Percentiles rank a stretch among this genome's conserved stretches.
phyloP scores from a whole-genome alignment of 73 alveolate genomes.

The Blepharisma stoltei region DNA sequence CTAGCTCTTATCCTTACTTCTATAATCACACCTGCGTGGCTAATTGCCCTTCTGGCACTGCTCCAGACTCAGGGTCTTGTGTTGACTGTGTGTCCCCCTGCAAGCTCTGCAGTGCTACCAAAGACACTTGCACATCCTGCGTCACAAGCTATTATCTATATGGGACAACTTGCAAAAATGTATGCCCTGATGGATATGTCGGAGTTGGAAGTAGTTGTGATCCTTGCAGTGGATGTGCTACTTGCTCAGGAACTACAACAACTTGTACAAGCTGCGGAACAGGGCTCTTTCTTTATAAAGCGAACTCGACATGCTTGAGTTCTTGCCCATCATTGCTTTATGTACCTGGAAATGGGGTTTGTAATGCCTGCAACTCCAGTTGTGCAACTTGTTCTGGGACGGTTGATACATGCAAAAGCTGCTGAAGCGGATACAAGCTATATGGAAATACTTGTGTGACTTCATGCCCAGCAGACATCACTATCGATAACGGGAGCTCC shows the following conservation, averaged over 20 bases:
- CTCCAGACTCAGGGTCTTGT: neutral
- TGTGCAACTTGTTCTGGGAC: conserved; percentile 19
- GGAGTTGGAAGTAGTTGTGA: neutral
- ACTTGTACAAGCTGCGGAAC: conserved; percentile 23
- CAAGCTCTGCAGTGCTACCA: neutral
- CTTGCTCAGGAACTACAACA: conserved; percentile 23
- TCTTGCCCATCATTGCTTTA: neutral
- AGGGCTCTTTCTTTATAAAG: neutral
- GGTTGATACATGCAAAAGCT: neutral
- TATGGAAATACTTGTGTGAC: conserved; percentile 3
- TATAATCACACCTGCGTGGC: neutral
- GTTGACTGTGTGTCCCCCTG: neutral
- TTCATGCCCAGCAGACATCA: neutral
- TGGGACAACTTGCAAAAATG: neutral
- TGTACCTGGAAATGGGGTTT: conserved; percentile 5
- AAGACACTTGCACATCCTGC: conserved; percentile 2
- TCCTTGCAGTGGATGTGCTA: neutral
- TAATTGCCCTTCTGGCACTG: neutral
- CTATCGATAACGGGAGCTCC: neutral
- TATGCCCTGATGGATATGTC: neutral
- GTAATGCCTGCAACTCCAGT: neutral
- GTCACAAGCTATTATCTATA: neutral
- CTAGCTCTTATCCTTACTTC: conserved; percentile 2
- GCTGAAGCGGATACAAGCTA: neutral
- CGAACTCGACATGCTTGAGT: neutral